Evolutionary conservation across 2,329 filamentous ascomycete species (phyloP), one percentile per base, ranked within the genome.

Genomic region (Boeremia lycopersici): DNA sequence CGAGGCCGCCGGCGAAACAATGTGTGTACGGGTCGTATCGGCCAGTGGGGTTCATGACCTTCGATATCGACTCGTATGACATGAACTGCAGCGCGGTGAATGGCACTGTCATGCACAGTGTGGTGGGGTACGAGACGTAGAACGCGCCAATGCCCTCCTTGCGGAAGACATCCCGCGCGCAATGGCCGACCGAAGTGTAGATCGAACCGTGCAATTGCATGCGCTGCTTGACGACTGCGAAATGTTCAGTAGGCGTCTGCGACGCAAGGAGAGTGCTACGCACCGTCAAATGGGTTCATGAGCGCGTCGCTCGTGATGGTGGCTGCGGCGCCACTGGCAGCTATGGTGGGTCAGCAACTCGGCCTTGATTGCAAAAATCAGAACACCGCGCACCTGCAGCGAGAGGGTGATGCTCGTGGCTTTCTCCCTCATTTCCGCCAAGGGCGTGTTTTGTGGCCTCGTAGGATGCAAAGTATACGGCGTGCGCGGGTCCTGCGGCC

Each of bases 251-350:
- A 46, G 31, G 33, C 47, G 44, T 28, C 33, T 26, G 31, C 36
- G n/a, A 13, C 42, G 29, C 31, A 36, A 10, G 25, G 35, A 17
- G 15, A 42, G 40, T 39, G 48, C 26, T 53, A 73, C 85, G 69
- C 84, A 96, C 92, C 92, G 79, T 99, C 95, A 74, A 99, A 99
- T 19, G 95, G 95, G 73, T 98, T 99, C 95, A 99, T 99, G 63
- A 99, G 86, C 49, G 95, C 95, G 81, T 99, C 95, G 75, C 93
- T 97, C 31, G 93, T 91, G 74, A 98, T 97, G 7, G 95, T 98
- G 62, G 95, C 95, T 67, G 90, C 90, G 57, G 95, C 93, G 77
- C 95, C 95, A 73, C 92, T 96, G 60, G 91, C 89, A 59, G 91
- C 95, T 96, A 73, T 54, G 53, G 43, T 49, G 25, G 38, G 70